phyloP scores from a whole-genome alignment of 257 asterid species.

The Verbascum thapsus region DNA sequence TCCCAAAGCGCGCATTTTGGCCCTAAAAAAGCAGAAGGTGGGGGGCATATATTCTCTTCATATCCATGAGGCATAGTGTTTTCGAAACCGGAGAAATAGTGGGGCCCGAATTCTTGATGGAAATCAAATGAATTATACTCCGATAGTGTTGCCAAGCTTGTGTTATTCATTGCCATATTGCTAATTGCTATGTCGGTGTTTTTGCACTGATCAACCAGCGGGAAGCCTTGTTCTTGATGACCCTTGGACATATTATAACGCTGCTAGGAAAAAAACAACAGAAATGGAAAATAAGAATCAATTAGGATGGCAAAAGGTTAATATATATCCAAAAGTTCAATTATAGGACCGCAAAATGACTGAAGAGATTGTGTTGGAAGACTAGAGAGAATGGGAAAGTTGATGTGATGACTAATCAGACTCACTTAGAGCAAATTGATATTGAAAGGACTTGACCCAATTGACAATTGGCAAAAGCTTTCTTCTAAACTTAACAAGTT shows the following conservation, averaged over 20 bases:
- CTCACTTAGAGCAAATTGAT: no score
- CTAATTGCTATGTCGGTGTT: slow-evolving; percentile 48
- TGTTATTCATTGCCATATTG: slow-evolving; percentile 48
- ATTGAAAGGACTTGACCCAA: no score
- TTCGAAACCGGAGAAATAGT: slow-evolving; percentile 56
- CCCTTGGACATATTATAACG: slow-evolving; percentile 46
- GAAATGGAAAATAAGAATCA: neutral
- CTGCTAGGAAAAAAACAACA: slow-evolving; percentile 42
- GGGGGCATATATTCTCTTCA: slow-evolving; percentile 68
- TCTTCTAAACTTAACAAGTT: neutral
- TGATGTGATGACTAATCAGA: no score
- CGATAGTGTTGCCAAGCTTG: slow-evolving; percentile 49
- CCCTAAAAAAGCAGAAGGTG: slow-evolving; percentile 93
- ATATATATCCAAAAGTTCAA: neutral
- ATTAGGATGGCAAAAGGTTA: neutral
- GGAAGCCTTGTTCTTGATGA: slow-evolving; percentile 60
- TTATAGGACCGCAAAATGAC: neutral
- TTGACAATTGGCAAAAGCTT: neutral
- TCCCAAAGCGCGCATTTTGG: slow-evolving; percentile 99
- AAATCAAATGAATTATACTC: slow-evolving; percentile 60
- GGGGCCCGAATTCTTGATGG: slow-evolving; percentile 68
- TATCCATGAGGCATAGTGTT: slow-evolving; percentile 47
- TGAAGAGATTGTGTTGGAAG: neutral
- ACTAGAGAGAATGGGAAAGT: neutral
- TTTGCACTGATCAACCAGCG: slow-evolving; percentile 63